Conservation (phyloP, 2,329 filamentous ascomycete species). For the Sphaerostilbella broomeana region DNA sequence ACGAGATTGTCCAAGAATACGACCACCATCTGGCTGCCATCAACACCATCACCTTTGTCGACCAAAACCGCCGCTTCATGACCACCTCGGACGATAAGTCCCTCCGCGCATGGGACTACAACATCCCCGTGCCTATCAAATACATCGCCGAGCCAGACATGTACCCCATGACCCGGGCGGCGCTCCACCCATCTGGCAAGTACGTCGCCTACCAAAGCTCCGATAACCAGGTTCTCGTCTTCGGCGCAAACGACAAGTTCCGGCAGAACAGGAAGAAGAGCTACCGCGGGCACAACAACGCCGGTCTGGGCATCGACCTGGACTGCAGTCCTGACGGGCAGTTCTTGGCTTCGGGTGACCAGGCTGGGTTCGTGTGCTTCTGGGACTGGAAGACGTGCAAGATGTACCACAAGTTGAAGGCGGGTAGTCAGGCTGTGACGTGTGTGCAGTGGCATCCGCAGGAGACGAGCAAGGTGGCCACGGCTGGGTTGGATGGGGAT, state of each 20-base stretch:
- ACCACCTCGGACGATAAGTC: conserved; percentile 97
- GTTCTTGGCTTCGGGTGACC: conserved; percentile 82
- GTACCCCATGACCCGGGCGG: conserved; percentile 87
- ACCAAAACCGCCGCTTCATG: conserved; percentile 91
- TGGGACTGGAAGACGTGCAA: conserved; percentile 99
- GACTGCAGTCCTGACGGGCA: conserved; percentile 86
- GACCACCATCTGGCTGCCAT: conserved; percentile 96
- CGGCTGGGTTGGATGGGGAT: conserved; percentile 79
- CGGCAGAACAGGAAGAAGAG: conserved; percentile 96
- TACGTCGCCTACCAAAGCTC: conserved; percentile 89
- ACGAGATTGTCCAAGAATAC: conserved; percentile 89
- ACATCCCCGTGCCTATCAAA: conserved; percentile 96
- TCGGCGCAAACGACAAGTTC: conserved; percentile 91
- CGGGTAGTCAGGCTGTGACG: conserved; percentile 75
- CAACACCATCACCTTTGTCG: conserved; percentile 95
- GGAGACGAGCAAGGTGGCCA: conserved; percentile 89
- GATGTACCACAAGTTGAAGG: conserved; percentile 95
- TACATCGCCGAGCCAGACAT: conserved; percentile 97
- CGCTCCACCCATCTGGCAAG: conserved; percentile 81
- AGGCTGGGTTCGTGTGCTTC: conserved; percentile 83
- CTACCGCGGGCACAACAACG: conserved; percentile 93
- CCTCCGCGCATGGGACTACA: conserved; percentile 95
- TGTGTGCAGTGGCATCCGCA: conserved; percentile 94
- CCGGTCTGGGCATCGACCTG: conserved; percentile 86
- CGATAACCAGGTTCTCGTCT: conserved; percentile 96